Base-by-base conservation (phyloP, 805 yeast species). In the Nematodospora valgi region DNA sequence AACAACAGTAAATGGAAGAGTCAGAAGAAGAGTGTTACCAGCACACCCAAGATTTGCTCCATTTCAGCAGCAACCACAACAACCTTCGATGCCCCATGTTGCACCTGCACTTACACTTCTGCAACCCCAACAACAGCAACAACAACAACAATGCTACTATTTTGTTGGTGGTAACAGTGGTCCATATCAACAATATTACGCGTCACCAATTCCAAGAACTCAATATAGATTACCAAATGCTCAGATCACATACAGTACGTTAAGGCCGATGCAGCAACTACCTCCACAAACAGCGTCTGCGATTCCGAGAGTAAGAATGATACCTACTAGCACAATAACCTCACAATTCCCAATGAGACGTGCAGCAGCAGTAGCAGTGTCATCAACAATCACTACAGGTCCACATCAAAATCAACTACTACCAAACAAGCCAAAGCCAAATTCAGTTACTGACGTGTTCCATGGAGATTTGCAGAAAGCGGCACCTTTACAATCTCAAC, bases 401-500 rank as follows among this genome's bases (percentile, higher is more conserved):
- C 23, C 12, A 30, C 30, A 27, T 13, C 30, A 27, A 27, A 6
- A 27, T 6, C 33, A 13, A 30, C 17, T 16, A n/a, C 33, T 5
- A 30, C 33, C 18, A 17, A 11, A 25, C 23, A 27, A 10, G n/a
- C 6, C 16, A 16, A 31, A 5, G 5, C 34, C 9, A 21, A 33
- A 28, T 16, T 13, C 38, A 19, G 76, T 72, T 2, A 64, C 74
- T 4, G 80, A 74, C 46, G 75, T 74, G 3, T 74, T 70, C 44
- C 63, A 61, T 35, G 72, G 71, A 2, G 74, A 70, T 39, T 58
- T 59, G 27, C 54, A 68, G 12, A 62, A 66, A 39, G 62, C 58
- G 14, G 79, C 79, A 0, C 80, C 79, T 8, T 46, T 70, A 26
- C 56, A 56, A 17, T 69, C 77, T 11, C 80, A 74, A 46, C 79